Evolutionary conservation across 1,139 yeast species (phyloP).

Genomic region (Torulaspora pretoriensis): DNA sequence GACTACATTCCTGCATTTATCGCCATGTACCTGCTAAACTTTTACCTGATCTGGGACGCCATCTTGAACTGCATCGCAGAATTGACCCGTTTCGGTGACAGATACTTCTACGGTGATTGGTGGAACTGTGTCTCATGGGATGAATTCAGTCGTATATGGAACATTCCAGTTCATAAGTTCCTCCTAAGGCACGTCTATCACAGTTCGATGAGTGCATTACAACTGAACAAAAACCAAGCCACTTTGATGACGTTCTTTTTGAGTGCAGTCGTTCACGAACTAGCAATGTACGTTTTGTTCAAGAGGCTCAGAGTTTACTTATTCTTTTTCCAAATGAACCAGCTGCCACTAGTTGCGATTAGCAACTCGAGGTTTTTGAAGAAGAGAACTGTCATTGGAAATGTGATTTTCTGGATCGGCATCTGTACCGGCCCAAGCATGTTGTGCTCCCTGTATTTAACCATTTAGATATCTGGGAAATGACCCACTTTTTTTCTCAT

Average conservation of each 20-base stretch:
- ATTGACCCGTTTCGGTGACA: slow-evolving; percentile 76
- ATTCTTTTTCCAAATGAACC: slow-evolving; percentile 73
- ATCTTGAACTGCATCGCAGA: slow-evolving; percentile 88
- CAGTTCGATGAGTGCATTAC: slow-evolving; percentile 74
- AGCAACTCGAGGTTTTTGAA: slow-evolving; percentile 50
- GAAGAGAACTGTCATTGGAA: slow-evolving; percentile 62
- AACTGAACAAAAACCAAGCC: slow-evolving; percentile 62
- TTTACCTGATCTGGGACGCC: slow-evolving; percentile 92
- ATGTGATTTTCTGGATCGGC: slow-evolving; percentile 86
- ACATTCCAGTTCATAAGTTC: slow-evolving; percentile 89
- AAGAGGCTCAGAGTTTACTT: slow-evolving; percentile 76
- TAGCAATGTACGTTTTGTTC: slow-evolving; percentile 88
- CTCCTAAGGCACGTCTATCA: slow-evolving; percentile 90
- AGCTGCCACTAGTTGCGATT: slow-evolving; percentile 57
- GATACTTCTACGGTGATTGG: slow-evolving; percentile 95
- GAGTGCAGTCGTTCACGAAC: slow-evolving; percentile 81
- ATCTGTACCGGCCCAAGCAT: slow-evolving; percentile 86
- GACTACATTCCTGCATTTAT: slow-evolving; percentile 79
- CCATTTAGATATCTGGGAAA: slow-evolving; percentile 45
- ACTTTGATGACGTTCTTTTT: slow-evolving; percentile 76
- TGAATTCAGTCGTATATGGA: slow-evolving; percentile 92
- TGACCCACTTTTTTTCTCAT: not conserved
- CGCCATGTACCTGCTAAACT: slow-evolving; percentile 68
- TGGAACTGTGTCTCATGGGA: slow-evolving; percentile 97
- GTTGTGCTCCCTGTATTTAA: slow-evolving; percentile 77